Evolutionary conservation across 495 filamentous ascomycete species (phyloP).

Genomic region (Penicillium desertorum): DNA sequence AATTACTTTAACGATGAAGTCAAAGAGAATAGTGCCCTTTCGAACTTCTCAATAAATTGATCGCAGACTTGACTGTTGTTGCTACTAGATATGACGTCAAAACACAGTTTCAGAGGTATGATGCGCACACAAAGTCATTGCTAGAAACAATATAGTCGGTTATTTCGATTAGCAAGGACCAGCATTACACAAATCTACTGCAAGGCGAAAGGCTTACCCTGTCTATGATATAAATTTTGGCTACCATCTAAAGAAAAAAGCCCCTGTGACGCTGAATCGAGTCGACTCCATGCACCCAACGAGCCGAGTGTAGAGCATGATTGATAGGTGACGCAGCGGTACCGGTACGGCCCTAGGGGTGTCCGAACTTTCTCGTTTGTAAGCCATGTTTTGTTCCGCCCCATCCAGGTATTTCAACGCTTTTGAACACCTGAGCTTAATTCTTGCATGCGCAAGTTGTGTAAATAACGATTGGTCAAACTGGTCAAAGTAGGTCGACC

Average conservation of each 20-base stretch:
- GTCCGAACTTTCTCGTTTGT: slow-evolving; percentile 6
- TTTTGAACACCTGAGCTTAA: no score
- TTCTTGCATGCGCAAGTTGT: background rate
- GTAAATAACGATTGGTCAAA: background rate
- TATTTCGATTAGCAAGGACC: background rate
- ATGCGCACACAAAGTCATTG: background rate
- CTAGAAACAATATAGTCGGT: background rate
- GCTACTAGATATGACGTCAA: background rate
- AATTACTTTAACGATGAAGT: background rate
- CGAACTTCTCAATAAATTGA: no score
- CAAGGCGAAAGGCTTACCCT: background rate
- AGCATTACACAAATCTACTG: background rate
- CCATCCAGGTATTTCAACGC: background rate
- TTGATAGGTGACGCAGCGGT: slow-evolving; percentile 10
- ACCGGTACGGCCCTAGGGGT: background rate
- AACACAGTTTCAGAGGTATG: background rate
- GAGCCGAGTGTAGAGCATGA: background rate
- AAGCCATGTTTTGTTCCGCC: background rate
- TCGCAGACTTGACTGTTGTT: no score
- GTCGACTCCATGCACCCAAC: background rate
- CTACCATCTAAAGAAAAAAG: background rate
- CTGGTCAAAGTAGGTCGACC: background rate
- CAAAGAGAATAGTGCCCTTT: background rate
- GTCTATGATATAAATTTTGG: background rate
- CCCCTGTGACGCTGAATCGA: no score